phyloP scores from a whole-genome alignment of 176 grass and related monocot species.

The Oryza glumipatula region DNA sequence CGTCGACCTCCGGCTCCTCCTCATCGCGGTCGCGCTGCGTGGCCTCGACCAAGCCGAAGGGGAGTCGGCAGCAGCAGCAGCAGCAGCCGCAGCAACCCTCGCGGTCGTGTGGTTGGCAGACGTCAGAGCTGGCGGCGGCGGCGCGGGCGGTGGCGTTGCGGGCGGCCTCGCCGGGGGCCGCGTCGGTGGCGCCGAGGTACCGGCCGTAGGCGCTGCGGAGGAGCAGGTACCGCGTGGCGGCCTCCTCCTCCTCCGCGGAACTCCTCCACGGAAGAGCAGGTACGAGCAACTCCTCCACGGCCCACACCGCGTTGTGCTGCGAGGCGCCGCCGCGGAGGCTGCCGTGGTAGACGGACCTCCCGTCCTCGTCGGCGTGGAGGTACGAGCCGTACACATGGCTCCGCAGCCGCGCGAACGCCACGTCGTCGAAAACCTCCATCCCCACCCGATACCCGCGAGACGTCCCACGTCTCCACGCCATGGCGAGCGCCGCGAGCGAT shows the following conservation, averaged over 20 bases:
- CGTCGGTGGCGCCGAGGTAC: slow-evolving; percentile 20
- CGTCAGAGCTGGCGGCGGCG: not conserved
- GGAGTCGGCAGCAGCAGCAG: not conserved
- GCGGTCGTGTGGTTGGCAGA: too few species aligned
- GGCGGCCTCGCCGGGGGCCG: too few species aligned
- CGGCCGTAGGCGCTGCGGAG: slow-evolving; percentile 42
- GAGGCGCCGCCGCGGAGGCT: not conserved
- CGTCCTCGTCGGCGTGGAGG: not conserved
- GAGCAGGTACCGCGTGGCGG: not conserved
- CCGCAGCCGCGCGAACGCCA: not conserved
- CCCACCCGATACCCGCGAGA: too few species aligned
- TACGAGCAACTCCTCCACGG: not conserved
- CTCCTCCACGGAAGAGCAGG: not conserved
- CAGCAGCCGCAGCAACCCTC: too few species aligned
- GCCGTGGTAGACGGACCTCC: not conserved
- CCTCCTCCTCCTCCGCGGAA: not conserved
- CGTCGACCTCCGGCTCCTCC: not conserved
- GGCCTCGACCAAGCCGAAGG: not conserved
- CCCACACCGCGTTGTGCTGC: slow-evolving; percentile 15
- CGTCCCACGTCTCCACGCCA: too few species aligned
- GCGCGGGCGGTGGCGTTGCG: too few species aligned
- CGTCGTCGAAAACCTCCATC: not conserved
- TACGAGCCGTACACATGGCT: slow-evolving; percentile 6
- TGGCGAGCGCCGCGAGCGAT: not conserved
- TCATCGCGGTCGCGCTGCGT: not conserved